Evolutionary conservation across 2,329 filamentous ascomycete species (phyloP).

Genomic region (Monilinia fructicola): DNA sequence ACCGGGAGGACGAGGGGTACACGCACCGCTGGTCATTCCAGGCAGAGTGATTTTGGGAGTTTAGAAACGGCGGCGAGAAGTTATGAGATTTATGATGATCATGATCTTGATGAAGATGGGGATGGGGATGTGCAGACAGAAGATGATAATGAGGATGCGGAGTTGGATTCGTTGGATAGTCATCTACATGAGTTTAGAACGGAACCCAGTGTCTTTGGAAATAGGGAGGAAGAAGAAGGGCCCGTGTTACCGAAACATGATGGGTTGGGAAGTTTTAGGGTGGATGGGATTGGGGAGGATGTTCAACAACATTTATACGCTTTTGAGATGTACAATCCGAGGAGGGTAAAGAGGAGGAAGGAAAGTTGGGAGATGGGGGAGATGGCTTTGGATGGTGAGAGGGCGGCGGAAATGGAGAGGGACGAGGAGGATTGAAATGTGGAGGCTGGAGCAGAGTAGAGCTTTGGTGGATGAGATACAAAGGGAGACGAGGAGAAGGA

Average conservation of each 20-base stretch:
- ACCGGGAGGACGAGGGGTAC: conserved; percentile 58
- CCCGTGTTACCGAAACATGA: conserved; percentile 89
- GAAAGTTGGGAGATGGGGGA: conserved; percentile 55
- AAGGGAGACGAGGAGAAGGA: conserved; percentile 72
- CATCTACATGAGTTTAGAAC: conserved; percentile 86
- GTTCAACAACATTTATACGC: conserved; percentile 85
- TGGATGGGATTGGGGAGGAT: conserved; percentile 56
- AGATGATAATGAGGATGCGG: conserved; percentile 62
- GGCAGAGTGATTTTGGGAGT: conserved; percentile 77
- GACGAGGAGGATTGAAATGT: conserved; percentile 81
- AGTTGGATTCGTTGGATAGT: conserved; percentile 91
- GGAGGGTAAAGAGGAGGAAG: conserved; percentile 55
- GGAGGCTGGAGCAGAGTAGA: conserved; percentile 87
- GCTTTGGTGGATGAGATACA: conserved; percentile 86
- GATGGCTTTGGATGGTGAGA: conserved; percentile 53
- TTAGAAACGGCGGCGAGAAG: conserved; percentile 68
- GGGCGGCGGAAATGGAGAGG: conserved; percentile 69
- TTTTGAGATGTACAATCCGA: conserved; percentile 82
- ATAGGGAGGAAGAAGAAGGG: conserved; percentile 29
- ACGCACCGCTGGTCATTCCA: conserved; percentile 68
- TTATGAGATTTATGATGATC: conserved; percentile 56
- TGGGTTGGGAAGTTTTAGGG: conserved; percentile 80
- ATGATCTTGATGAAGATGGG: conserved; percentile 53
- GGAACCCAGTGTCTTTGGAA: conserved; percentile 43
- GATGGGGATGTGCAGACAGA: conserved; percentile 54